Evolutionary conservation across 1,284 basidiomycete species (phyloP).

Genomic region (Binderoboletus segoi): DNA sequence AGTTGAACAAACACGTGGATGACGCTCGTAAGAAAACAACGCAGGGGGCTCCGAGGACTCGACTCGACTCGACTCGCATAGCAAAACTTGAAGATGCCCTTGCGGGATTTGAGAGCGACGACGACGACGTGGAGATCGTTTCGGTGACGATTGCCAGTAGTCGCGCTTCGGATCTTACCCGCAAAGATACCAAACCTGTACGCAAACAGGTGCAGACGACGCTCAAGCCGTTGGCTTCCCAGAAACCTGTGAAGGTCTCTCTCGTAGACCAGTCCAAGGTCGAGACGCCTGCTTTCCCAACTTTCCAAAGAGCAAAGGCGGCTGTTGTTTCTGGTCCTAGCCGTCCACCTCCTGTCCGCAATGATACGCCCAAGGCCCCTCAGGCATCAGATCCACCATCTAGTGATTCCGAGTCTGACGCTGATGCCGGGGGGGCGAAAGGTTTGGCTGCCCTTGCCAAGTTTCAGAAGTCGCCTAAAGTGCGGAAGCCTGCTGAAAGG

Average conservation of each 20-base stretch:
- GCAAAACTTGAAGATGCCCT: constrained; percentile 60
- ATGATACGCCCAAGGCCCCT: constrained; percentile 23
- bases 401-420: constrained; percentile 55
- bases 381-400: constrained; percentile 38
- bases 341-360: constrained; percentile 23
- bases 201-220: constrained; percentile 29
- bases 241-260: constrained; percentile 27
- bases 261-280: constrained; percentile 40
- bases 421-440: constrained; percentile 45
- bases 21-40: constrained; percentile 54
- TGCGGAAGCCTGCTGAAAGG: constrained; percentile 57
- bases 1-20: constrained; percentile 62
- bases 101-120: constrained; percentile 53
- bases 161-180: constrained; percentile 12
- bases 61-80: constrained; percentile 60
- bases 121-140: constrained; percentile 52
- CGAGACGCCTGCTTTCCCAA: constrained; percentile 36
- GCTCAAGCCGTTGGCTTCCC: constrained; percentile 15
- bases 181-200: constrained; percentile 17
- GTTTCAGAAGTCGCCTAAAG: constrained; percentile 62
- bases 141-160: constrained; percentile 25
- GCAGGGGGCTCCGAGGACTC: constrained; percentile 46
- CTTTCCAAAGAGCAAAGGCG: constrained; percentile 36
- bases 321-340: constrained; percentile 18
- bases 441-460: constrained; percentile 64